Percentiles rank a stretch among this genome's conserved stretches.
Evolutionary conservation across 768 basidiomycete genomes (phyloP).

Genomic region (Boletus rufocinnamomeus): DNA sequence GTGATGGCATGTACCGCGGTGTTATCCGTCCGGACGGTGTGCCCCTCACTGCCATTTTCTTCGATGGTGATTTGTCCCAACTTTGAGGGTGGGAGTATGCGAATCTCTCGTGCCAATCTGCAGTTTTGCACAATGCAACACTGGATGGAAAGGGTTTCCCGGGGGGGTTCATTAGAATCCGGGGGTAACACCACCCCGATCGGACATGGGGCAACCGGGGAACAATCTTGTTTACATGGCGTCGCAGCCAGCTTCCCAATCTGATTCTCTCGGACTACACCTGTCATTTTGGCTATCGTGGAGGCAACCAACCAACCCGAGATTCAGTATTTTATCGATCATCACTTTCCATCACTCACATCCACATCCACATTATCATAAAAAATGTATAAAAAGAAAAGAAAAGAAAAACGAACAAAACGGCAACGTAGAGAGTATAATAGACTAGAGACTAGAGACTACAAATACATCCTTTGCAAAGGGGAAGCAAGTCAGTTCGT

Average conservation of each 20-base stretch:
- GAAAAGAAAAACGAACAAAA: too few species aligned
- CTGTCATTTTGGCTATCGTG: too few species aligned
- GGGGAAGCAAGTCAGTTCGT: not conserved
- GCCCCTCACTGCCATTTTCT: conserved; percentile 71
- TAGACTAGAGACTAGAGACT: not conserved
- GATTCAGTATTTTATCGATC: not conserved
- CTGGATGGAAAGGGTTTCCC: too few species aligned
- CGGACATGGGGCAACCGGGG: too few species aligned
- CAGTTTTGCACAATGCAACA: too few species aligned
- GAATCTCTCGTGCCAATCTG: not conserved
- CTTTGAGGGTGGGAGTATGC: conserved; percentile 7
- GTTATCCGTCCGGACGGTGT: conserved; percentile 49
- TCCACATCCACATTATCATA: conserved; percentile 1
- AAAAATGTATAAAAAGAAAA: conserved; percentile 12
- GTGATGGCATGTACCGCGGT: conserved; percentile 77
- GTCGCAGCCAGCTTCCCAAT: too few species aligned
- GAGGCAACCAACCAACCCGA: too few species aligned
- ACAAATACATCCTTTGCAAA: conserved; percentile 6
- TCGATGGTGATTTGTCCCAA: conserved; percentile 53
- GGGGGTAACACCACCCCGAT: too few species aligned
- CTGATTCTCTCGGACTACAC: too few species aligned
- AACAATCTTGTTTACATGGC: too few species aligned
- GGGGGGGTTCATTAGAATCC: too few species aligned
- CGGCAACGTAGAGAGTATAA: not conserved
- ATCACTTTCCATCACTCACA: not conserved